A percentile compares a stretch with the other conserved stretches of the same genome.
These are phyloP conservation scores for Theileria sp. DNA, from an alignment of 169 alveolate genomes.

Conservation along the genomic window DNA sequence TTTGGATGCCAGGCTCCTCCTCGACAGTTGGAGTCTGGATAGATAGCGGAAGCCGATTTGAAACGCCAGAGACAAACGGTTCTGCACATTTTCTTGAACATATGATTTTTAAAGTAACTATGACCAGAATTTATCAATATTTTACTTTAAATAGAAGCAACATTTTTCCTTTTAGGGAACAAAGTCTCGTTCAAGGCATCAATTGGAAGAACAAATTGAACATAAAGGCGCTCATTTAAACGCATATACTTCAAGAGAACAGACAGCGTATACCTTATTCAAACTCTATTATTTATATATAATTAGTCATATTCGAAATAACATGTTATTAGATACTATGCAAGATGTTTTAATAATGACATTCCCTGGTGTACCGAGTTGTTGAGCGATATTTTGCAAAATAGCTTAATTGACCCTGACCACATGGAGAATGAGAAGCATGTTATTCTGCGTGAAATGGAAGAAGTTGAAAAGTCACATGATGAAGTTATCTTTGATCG, in stretches of 20 bases:
- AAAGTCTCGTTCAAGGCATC: constrained; percentile 82
- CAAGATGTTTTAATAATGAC: constrained; percentile 83
- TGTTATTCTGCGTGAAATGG: constrained; percentile 92
- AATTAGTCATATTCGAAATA: not conserved
- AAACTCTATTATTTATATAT: not conserved
- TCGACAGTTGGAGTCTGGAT: constrained; percentile 92
- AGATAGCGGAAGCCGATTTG: constrained; percentile 94
- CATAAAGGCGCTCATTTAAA: constrained; percentile 94
- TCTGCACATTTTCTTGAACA: constrained; percentile 97
- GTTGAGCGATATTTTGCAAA: constrained; percentile 87
- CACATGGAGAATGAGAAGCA: constrained; percentile 89
- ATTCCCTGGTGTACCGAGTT: constrained; percentile 87
- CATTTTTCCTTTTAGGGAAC: constrained; percentile 86
- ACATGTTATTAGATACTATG: constrained; percentile 65
- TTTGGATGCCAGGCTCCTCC: constrained; percentile 69
- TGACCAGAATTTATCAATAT: not conserved
- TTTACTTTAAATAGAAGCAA: too few species aligned
- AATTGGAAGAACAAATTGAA: constrained; percentile 93
- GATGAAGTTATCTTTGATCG: constrained; percentile 92
- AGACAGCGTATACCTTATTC: constrained; percentile 80
- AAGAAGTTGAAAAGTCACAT: constrained; percentile 88
- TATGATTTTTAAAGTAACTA: constrained; percentile 88
- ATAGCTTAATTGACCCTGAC: constrained; percentile 83
- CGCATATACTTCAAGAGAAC: constrained; percentile 97
- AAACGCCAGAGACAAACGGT: constrained; percentile 89